phyloP scores from a whole-genome alignment of 2,329 filamentous ascomycete genomes.

The Ophiocordyceps australis region DNA sequence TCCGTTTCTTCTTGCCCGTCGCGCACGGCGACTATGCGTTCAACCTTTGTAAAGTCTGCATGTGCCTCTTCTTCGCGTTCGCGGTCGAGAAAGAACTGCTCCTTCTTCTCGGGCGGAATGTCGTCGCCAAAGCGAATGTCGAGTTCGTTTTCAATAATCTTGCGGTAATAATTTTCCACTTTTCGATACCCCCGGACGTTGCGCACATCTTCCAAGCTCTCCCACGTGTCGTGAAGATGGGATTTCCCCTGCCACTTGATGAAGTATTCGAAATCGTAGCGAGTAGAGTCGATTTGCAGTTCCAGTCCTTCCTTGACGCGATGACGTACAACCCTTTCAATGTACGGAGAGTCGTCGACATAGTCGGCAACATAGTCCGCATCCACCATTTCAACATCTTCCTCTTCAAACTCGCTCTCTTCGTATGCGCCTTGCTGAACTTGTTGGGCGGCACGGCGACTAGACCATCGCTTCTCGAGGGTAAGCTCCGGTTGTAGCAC shows the following conservation, averaged over 20 bases:
- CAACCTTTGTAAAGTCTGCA: conserved; percentile 79
- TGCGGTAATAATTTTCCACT: conserved; percentile 88
- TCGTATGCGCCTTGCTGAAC: conserved; percentile 44
- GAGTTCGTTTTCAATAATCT: conserved; percentile 63
- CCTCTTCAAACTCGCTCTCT: conserved; percentile 47
- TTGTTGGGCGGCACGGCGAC: conserved; percentile 65
- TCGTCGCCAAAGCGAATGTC: conserved; percentile 60
- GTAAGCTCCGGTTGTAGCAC: conserved; percentile 48
- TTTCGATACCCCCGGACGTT: conserved; percentile 73
- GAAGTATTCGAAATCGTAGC: conserved; percentile 72
- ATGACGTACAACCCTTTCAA: conserved; percentile 84
- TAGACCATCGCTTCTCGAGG: conserved; percentile 82
- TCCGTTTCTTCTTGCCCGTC: conserved; percentile 67
- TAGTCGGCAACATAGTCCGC: conserved; percentile 52
- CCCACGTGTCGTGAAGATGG: conserved; percentile 92
- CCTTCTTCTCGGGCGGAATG: conserved; percentile 65
- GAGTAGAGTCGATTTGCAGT: conserved; percentile 34
- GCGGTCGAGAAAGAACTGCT: conserved; percentile 89
- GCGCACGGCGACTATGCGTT: conserved; percentile 74
- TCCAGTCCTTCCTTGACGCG: conserved; percentile 52
- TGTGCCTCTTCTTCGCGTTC: conserved; percentile 80
- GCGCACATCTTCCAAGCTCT: conserved; percentile 55
- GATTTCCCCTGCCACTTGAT: conserved; percentile 97
- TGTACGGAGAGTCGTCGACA: conserved; percentile 66
- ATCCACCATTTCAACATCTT: conserved; percentile 34